Base-by-base conservation (phyloP, 495 filamentous ascomycete species). In the Aspergillus homomorphus region DNA sequence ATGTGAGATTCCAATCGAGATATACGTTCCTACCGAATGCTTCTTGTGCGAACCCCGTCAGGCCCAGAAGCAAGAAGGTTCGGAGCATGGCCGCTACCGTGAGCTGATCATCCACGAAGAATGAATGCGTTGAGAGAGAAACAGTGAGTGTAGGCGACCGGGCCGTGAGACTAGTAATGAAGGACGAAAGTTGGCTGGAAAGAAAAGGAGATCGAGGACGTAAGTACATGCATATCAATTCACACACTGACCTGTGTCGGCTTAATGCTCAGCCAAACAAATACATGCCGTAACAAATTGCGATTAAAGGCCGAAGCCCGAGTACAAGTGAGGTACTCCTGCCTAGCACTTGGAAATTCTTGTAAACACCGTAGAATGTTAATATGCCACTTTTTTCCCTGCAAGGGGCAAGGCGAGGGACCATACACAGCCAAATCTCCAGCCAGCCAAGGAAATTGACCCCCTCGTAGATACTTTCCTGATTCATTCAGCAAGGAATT, bases 1-100 rank as follows among this genome's bases (percentile, higher is more conserved):
- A 92, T 33, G 78, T 76, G 61, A 91, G 79, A 60, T 87, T 84
- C 48, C 48, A 51, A 23, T 51, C 48, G 22, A 51, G 48, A 18
- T 51, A 51, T 15, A 51, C 48, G 22, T 51, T 19, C 18, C 30
- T 51, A 3, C 23, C 48, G 23, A 51, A 26, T 30, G 48, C 15
- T 6, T 51, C 22, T 51, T 51, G 24, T 28, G 30, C 48, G 21
- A 51, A 4, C 48, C 48, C 48, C 6, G 24, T n/a, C 48, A 51
- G 48, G 48, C 21, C 48, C 23, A 51, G 48, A 24, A 28, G 24
- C 48, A 51, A 51, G 48, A 51, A 28, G 23, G 23, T 33, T 19
- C 48, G 48, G 48, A 51, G 24, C 48, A 51, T 51, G 24, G 24
- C 48, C 48, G 21, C 48, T 51, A 28, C 48, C 28, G 23, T 51